Conservation (phyloP, 2,329 filamentous ascomycete genomes). For the Penicillium sp. region DNA sequence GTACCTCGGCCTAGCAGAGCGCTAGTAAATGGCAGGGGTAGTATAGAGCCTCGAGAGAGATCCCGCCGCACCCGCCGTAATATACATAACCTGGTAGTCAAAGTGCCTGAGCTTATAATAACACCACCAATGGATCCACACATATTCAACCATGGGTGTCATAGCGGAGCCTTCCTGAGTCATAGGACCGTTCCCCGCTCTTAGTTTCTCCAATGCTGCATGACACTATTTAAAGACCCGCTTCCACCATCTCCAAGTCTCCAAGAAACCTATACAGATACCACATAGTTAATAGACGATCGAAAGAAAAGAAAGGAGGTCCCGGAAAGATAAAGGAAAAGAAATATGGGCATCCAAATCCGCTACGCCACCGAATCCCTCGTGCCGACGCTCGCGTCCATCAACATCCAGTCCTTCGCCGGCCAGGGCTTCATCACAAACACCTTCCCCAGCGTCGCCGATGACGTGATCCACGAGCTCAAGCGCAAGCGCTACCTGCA, state of each 20-base stretch:
- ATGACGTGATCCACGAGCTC: slow-evolving; percentile 35
- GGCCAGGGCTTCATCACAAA: slow-evolving; percentile 42
- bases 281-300: too few species aligned
- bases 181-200: neutral
- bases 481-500: slow-evolving; percentile 42
- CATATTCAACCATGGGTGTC: too few species aligned
- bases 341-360: slow-evolving; percentile 28
- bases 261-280: neutral
- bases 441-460: slow-evolving; percentile 30
- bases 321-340: neutral
- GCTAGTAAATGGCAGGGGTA: too few species aligned
- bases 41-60: too few species aligned
- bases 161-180: too few species aligned
- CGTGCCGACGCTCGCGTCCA: slow-evolving; percentile 45
- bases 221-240: neutral
- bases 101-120: too few species aligned
- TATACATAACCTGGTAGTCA: too few species aligned
- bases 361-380: slow-evolving; percentile 50
- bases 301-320: too few species aligned
- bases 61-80: too few species aligned
- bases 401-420: slow-evolving; percentile 55
- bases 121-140: too few species aligned
- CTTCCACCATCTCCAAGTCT: neutral
- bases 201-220: too few species aligned
- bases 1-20: too few species aligned